Conservation (phyloP, 768 basidiomycete species). For the Solioccasus polychromus region DNA sequence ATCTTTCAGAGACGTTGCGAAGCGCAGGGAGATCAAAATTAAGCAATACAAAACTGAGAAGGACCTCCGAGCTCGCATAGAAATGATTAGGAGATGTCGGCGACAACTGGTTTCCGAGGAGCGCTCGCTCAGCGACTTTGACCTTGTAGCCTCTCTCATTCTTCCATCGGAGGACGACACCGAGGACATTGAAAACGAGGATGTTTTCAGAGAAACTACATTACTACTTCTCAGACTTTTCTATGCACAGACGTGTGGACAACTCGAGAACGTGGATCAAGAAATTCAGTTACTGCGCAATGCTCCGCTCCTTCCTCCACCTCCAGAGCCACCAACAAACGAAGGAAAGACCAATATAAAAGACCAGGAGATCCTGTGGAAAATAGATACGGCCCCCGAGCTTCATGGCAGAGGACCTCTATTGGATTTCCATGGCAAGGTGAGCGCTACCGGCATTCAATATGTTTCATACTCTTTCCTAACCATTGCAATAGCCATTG, state of each 20-base stretch:
- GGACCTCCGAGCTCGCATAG: constrained; percentile 65
- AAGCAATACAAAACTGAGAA: constrained; percentile 87
- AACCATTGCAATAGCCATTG: constrained; percentile 55
- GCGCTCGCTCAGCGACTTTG: constrained; percentile 48
- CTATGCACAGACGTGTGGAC: constrained; percentile 65
- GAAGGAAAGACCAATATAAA: constrained; percentile 39
- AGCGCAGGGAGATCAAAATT: constrained; percentile 84
- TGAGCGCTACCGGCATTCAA: constrained; percentile 32
- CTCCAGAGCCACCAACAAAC: constrained; percentile 28
- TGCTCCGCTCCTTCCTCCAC: constrained; percentile 44
- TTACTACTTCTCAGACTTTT: constrained; percentile 71
- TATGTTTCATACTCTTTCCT: background rate
- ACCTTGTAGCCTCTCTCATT: constrained; percentile 63
- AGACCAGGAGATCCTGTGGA: constrained; percentile 64
- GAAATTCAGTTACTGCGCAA: constrained; percentile 67
- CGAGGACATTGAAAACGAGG: constrained; percentile 59
- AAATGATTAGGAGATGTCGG: constrained; percentile 56
- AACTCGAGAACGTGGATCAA: constrained; percentile 65
- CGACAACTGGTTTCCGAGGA: constrained; percentile 37
- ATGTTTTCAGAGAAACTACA: constrained; percentile 61
- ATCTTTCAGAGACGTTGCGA: constrained; percentile 59
- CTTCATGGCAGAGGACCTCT: constrained; percentile 57
- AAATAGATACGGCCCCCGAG: constrained; percentile 56
- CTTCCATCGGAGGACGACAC: constrained; percentile 39
- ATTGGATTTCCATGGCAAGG: constrained; percentile 75